These are phyloP conservation scores for Helicocarpus griseus DNA, from an alignment of 2,329 filamentous ascomycete genomes.

Conservation along the genomic window DNA sequence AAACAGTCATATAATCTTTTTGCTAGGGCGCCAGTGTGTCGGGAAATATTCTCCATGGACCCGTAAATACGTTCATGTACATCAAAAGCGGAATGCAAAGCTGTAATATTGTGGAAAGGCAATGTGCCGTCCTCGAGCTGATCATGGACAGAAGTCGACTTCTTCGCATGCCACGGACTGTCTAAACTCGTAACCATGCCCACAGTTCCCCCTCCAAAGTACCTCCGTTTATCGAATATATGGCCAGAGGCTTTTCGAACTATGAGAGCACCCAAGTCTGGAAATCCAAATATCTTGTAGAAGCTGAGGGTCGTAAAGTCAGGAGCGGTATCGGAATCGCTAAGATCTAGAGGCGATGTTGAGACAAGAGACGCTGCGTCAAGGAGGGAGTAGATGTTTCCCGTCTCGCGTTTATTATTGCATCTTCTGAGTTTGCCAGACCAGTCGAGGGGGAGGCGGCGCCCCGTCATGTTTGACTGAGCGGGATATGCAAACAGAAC, in stretches of 20 bases:
- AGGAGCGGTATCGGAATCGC: constrained; percentile 51
- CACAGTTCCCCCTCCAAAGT: constrained; percentile 92
- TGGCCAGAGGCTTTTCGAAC: constrained; percentile 61
- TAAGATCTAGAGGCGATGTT: constrained; percentile 65
- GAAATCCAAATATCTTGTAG: constrained; percentile 98
- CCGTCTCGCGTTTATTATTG: constrained; percentile 14
- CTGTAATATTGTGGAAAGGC: constrained; percentile 82
- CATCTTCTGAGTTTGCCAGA: constrained; percentile 37
- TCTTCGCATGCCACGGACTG: constrained; percentile 74
- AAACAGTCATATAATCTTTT: constrained; percentile 51
- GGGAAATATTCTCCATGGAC: constrained; percentile 58
- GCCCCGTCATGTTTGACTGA: constrained; percentile 88
- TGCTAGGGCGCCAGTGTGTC: constrained; percentile 60
- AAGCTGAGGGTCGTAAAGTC: constrained; percentile 85
- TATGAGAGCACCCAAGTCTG: constrained; percentile 77
- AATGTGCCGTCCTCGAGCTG: constrained; percentile 84
- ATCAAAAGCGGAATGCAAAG: constrained; percentile 63
- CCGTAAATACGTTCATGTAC: constrained; percentile 61
- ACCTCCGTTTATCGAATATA: constrained; percentile 58
- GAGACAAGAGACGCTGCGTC: constrained; percentile 77
- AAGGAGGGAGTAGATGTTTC: constrained; percentile 56
- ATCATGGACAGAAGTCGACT: constrained; percentile 63
- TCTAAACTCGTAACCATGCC: constrained; percentile 74
- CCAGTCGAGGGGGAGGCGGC: constrained; percentile 65
- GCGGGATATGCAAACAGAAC: constrained; percentile 71